Percentiles rank a stretch among this genome's conserved stretches.
Conservation (phyloP, 331 rosid genomes). For the Saraca asoca region DNA sequence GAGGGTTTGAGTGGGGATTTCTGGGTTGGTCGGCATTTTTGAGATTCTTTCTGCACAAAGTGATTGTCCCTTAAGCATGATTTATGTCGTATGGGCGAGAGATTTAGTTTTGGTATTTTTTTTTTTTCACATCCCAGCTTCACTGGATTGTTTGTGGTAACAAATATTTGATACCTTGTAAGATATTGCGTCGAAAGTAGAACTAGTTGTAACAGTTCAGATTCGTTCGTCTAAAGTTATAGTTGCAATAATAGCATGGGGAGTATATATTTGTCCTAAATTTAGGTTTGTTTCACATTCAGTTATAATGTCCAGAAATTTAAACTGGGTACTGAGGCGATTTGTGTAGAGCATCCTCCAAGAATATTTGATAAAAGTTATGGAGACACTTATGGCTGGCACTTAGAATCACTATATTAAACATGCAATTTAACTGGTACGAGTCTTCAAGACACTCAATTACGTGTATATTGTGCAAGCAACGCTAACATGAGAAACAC, state of each 20-base stretch:
- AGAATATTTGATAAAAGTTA: too few relatives aligned
- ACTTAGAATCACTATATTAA: too few relatives aligned
- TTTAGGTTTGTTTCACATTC: too few relatives aligned
- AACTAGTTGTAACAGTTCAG: constrained; percentile 61
- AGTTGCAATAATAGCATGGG: constrained; percentile 50
- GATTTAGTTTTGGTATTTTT: constrained; percentile 38
- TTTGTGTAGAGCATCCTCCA: too few relatives aligned
- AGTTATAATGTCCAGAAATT: too few relatives aligned
- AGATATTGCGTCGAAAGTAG: constrained; percentile 52
- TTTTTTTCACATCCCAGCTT: constrained; percentile 54
- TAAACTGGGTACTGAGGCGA: too few relatives aligned
- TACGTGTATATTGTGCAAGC: too few relatives aligned
- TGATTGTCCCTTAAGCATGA: constrained; percentile 66
- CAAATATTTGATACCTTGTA: constrained; percentile 56
- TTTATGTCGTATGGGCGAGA: constrained; percentile 64
- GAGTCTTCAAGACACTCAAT: too few relatives aligned
- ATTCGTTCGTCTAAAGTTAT: constrained; percentile 45
- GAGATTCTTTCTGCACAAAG: constrained; percentile 76
- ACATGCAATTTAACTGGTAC: too few relatives aligned
- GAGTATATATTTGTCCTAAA: neutral
- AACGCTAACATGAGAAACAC: too few relatives aligned
- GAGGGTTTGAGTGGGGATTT: constrained; percentile 59
- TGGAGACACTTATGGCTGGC: too few relatives aligned
- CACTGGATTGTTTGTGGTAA: constrained; percentile 59
- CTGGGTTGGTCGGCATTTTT: constrained; percentile 65